Evolutionary conservation across 2,329 filamentous ascomycete genomes (phyloP), one percentile per base, ranked within the genome.

Genomic region (Calonectria naviculata): DNA sequence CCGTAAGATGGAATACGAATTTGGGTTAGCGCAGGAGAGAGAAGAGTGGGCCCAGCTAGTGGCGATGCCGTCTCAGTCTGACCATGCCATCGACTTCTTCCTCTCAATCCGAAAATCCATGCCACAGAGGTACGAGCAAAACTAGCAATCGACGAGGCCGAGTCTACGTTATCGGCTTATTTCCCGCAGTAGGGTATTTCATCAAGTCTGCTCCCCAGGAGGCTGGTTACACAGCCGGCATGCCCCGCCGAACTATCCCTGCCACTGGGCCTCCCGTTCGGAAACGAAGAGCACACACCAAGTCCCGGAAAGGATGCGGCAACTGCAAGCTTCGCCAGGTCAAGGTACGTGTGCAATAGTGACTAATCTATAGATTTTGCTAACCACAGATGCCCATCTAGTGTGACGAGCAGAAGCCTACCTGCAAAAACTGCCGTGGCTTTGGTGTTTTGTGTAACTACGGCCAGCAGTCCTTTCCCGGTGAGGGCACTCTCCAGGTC

Each of bases 391-490:
- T 21, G 8, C 5, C 42, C n/a, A 24, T 58, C 7, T 38, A 58
- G 52, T 58, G 52, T n/a, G 52, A 58, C 15, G 52, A 58, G 15
- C 52, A 58, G 52, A 58, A 58, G n/a, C 52, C 52, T 19, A 58
- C 52, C 52, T 58, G 52, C 21, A 38, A 58, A 21, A 58, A 58
- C 19, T 58, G 52, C 52, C 52, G 52, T 26, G 24, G 52, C 34
- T 58, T 38, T 28, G 52, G 52, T 3, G 52, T 58, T 9, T 58
- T 58, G 21, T 58, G 52, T 7, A 58, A 58, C 52, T 58, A 58
- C 17, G 52, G 52, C 21, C 52, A 58, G 52, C 52, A 38, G 13
- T 58, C 31, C 3, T 58, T 58, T 38, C 52, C 52, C 8, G 52
- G 52, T 3, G 52, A 58, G 52, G 52, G 52, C 19, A 58, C 31